phyloP scores from a whole-genome alignment of 768 basidiomycete genomes.

The Suillus bovinus region DNA sequence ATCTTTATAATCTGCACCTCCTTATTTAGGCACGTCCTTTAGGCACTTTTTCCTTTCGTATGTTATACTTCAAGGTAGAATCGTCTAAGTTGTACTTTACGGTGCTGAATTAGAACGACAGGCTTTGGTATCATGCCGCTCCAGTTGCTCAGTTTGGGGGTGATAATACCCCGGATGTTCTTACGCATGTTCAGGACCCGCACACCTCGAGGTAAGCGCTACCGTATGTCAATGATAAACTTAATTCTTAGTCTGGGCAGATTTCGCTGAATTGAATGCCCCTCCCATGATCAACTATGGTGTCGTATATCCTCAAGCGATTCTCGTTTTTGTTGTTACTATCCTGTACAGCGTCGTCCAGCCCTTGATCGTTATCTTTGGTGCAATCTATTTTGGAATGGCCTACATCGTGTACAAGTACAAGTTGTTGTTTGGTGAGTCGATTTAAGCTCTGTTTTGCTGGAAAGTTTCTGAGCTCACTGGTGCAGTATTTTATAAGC shows the following conservation, averaged over 20 bases:
- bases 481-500: conserved; percentile 89
- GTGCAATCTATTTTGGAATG: conserved; percentile 94
- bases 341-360: conserved; percentile 95
- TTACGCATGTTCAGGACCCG: conserved; percentile 77
- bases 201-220: conserved; percentile 79
- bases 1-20: conserved; percentile 12
- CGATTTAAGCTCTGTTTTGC: not conserved
- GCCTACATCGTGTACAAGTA: conserved; percentile 98
- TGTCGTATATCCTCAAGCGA: conserved; percentile 94
- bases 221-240: not conserved
- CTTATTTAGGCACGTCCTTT: conserved; percentile 9
- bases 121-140: conserved; percentile 94
- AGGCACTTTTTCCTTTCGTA: conserved; percentile 86
- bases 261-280: conserved; percentile 94
- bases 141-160: conserved; percentile 89
- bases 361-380: conserved; percentile 92
- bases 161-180: conserved; percentile 78
- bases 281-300: conserved; percentile 99
- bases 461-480: not conserved
- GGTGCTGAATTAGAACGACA: conserved; percentile 28
- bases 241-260: conserved; percentile 40
- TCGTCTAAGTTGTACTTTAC: not conserved
- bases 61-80: conserved; percentile 76
- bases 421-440: conserved; percentile 89
- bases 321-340: conserved; percentile 94